Evolutionary conservation across 805 yeast genomes (phyloP).

Genomic region (Komagataella phaffii): DNA sequence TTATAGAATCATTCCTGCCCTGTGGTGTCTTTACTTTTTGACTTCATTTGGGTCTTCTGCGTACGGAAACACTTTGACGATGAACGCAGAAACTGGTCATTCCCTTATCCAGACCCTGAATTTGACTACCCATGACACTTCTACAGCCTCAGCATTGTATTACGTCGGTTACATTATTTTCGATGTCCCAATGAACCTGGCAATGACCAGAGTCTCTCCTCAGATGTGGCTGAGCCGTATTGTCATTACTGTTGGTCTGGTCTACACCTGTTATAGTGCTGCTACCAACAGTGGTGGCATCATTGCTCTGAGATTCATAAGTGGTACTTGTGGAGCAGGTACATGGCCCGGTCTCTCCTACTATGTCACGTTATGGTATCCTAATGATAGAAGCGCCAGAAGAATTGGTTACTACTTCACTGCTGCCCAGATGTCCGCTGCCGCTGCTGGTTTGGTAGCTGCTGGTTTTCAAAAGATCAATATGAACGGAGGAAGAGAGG

Average conservation of each 20-base stretch:
- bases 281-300: constrained; percentile 43
- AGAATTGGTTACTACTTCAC: constrained; percentile 84
- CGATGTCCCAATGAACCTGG: constrained; percentile 79
- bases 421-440: constrained; percentile 83
- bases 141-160: constrained; percentile 70
- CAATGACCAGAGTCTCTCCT: constrained; percentile 75
- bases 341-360: constrained; percentile 88
- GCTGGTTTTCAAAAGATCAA: constrained; percentile 87
- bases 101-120: constrained; percentile 40
- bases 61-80: constrained; percentile 69
- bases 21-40: constrained; percentile 69
- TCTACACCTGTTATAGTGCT: constrained; percentile 61
- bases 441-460: constrained; percentile 77
- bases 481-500: constrained; percentile 51
- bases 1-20: constrained; percentile 62
- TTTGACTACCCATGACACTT: constrained; percentile 40
- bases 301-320: constrained; percentile 56
- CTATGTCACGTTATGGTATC: constrained; percentile 77
- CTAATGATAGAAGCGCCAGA: constrained; percentile 59
- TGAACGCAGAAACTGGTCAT: constrained; percentile 53
- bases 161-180: constrained; percentile 75
- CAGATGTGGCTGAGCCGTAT: constrained; percentile 78
- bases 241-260: constrained; percentile 63
- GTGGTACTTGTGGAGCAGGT: constrained; percentile 75
- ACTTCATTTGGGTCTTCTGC: constrained; percentile 69